phyloP scores from a whole-genome alignment of 495 filamentous ascomycete genomes.

The Penicillium canariense region DNA sequence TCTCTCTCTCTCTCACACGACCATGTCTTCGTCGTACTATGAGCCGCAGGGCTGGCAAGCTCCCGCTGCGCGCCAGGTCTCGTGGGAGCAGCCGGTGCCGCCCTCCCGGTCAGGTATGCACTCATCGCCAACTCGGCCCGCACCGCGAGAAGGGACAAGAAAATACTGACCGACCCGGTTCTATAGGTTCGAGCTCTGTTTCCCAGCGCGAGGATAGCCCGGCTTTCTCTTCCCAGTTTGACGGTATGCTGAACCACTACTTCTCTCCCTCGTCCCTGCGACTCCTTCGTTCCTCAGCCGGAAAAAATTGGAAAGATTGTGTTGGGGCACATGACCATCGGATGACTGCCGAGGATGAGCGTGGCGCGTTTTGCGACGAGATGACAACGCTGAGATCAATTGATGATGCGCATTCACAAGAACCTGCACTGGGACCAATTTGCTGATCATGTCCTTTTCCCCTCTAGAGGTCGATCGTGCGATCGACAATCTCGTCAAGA shows the following conservation, averaged over 20 bases:
- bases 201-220: constrained; percentile 73
- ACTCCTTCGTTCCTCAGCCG: background rate
- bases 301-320: background rate
- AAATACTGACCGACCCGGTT: constrained; percentile 21
- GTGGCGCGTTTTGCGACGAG: background rate
- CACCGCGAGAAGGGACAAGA: constrained; percentile 13
- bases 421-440: background rate
- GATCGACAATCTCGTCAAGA: constrained; percentile 92
- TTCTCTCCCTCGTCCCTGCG: background rate
- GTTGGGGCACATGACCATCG: background rate
- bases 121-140: background rate
- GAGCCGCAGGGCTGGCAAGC: constrained; percentile 80
- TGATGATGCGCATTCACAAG: background rate
- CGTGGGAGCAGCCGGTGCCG: constrained; percentile 83
- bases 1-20: constrained; percentile 22
- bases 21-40: constrained; percentile 83
- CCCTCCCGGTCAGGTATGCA: constrained; percentile 80
- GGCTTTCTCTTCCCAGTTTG: constrained; percentile 86
- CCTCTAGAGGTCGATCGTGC: constrained; percentile 91
- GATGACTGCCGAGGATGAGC: background rate
- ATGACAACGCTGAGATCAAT: background rate
- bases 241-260: constrained; percentile 60
- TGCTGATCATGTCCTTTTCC: constrained; percentile 2
- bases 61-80: constrained; percentile 58
- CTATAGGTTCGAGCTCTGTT: constrained; percentile 70